phyloP scores from a whole-genome alignment of 228 moss, liverwort and hornwort species.

The Sphagnum fallax region DNA sequence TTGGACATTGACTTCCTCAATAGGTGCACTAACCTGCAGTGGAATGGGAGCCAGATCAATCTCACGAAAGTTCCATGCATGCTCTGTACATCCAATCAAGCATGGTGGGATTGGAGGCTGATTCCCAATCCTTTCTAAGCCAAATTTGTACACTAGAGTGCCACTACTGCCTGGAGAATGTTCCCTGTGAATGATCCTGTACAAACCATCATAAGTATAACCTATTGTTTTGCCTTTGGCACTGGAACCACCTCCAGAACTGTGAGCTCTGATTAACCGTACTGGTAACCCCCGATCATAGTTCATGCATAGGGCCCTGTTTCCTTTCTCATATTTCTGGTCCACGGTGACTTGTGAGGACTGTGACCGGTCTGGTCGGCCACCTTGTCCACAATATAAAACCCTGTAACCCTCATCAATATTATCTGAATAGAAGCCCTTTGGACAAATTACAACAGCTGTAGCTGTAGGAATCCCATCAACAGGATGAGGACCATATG shows the following conservation, averaged over 20 bases:
- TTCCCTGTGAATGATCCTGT: constrained; percentile 14
- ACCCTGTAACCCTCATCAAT: constrained; percentile 29
- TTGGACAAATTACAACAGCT: constrained; percentile 40
- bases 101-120: constrained; percentile 43
- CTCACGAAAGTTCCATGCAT: constrained; percentile 23
- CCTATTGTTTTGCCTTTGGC: constrained; percentile 12
- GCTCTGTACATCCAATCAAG: constrained; percentile 27
- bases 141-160: constrained; percentile 25
- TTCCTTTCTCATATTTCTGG: constrained; percentile 40
- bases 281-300: constrained; percentile 35
- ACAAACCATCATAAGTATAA: constrained; percentile 56
- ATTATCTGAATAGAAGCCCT: constrained; percentile 45
- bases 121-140: constrained; percentile 27
- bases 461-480: constrained; percentile 36
- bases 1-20: constrained; percentile 9
- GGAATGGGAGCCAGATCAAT: constrained; percentile 15
- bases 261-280: constrained; percentile 41
- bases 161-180: constrained; percentile 23
- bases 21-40: constrained; percentile 27
- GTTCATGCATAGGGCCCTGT: constrained; percentile 36
- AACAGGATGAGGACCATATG: constrained; percentile 30
- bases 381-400: constrained; percentile 56
- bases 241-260: too few species aligned
- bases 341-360: constrained; percentile 28
- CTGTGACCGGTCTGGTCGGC: constrained; percentile 34